phyloP scores from a whole-genome alignment of 352 stramenopile species.

The Thraustotheca clavata region DNA sequence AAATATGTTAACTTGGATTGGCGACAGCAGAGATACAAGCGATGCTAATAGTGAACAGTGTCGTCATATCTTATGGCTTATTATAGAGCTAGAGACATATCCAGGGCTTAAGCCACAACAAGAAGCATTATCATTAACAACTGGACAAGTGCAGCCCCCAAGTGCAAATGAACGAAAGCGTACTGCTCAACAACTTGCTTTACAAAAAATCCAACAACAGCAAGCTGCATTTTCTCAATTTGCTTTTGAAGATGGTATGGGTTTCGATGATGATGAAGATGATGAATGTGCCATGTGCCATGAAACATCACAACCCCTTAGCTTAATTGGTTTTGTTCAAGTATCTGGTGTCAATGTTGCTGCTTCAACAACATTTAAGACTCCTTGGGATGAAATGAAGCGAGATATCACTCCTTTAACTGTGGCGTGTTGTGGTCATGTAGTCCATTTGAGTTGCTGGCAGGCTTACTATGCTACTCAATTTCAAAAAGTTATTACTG shows the following conservation, averaged over 20 bases:
- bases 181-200: slow-evolving; percentile 57
- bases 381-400: slow-evolving; percentile 82
- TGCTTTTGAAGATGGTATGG: slow-evolving; percentile 40
- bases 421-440: slow-evolving; percentile 88
- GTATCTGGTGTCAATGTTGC: slow-evolving; percentile 23
- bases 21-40: no score
- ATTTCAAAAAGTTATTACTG: slow-evolving; percentile 88
- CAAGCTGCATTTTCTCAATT: slow-evolving; percentile 73
- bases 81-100: neutral
- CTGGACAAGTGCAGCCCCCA: neutral
- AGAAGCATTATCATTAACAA: neutral
- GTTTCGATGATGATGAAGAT: slow-evolving; percentile 33
- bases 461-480: slow-evolving; percentile 93
- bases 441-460: slow-evolving; percentile 92
- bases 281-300: slow-evolving; percentile 80
- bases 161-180: neutral
- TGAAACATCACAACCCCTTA: slow-evolving; percentile 75
- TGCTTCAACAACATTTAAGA: slow-evolving; percentile 27
- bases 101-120: neutral
- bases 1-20: no score
- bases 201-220: slow-evolving; percentile 69
- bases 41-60: neutral
- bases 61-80: slow-evolving; percentile 9
- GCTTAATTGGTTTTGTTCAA: slow-evolving; percentile 80
- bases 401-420: slow-evolving; percentile 31